A percentile compares a stretch with the other conserved stretches of the same genome.
Conservation (phyloP, 2,329 filamentous ascomycete species). For the Bipolaris bicolor region DNA sequence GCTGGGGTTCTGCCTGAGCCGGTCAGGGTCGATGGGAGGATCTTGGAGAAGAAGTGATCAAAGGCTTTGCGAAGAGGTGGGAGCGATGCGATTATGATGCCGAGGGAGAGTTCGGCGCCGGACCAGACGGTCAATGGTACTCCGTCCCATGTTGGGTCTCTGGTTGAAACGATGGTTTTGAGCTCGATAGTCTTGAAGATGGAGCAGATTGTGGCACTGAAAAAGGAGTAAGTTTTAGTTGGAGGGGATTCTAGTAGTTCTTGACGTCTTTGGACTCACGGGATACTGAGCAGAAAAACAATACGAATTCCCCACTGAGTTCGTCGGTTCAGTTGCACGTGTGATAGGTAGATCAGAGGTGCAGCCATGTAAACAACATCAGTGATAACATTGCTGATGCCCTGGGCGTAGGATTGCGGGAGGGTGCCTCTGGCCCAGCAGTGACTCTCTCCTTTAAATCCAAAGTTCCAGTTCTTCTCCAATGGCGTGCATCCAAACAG, state of each 20-base stretch:
- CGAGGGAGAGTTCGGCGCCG: constrained; percentile 29
- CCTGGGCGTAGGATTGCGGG: constrained; percentile 33
- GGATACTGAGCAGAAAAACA: constrained; percentile 38
- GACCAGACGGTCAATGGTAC: constrained; percentile 38
- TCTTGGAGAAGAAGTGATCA: constrained; percentile 24
- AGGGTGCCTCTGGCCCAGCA: constrained; percentile 34
- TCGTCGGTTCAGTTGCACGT: constrained; percentile 29
- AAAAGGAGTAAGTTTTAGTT: neutral
- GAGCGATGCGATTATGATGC: constrained; percentile 31
- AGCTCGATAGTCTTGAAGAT: constrained; percentile 39
- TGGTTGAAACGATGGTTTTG: constrained; percentile 25
- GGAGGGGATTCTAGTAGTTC: neutral
- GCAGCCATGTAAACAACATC: constrained; percentile 39
- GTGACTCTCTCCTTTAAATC: constrained; percentile 16
- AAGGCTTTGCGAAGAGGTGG: constrained; percentile 39
- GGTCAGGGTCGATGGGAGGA: constrained; percentile 23
- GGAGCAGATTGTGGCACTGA: constrained; percentile 35
- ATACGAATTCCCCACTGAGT: constrained; percentile 39
- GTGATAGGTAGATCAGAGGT: constrained; percentile 36
- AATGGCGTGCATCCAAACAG: constrained; percentile 37
- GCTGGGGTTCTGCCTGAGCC: constrained; percentile 15
- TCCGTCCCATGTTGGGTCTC: constrained; percentile 35
- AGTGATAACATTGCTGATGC: constrained; percentile 37
- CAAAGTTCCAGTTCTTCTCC: constrained; percentile 37
- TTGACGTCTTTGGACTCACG: constrained; percentile 23